Base-by-base conservation (phyloP, 768 basidiomycete genomes). In the Agaricus sinodeliciosus region DNA sequence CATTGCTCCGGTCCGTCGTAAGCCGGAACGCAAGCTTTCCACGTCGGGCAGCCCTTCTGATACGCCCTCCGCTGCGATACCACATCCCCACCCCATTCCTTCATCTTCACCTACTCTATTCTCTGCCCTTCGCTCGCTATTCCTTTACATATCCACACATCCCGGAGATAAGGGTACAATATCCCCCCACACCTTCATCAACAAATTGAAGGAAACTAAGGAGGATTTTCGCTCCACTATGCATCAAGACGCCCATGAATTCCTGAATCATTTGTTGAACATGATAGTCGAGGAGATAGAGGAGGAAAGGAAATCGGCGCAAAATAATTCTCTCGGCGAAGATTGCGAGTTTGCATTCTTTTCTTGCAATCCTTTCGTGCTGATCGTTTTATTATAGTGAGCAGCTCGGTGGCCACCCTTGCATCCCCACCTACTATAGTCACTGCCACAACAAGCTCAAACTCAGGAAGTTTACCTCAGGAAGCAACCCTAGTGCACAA, bases 171-270 rank as follows among this genome's bases (percentile, higher is more conserved):
- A 85, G 63, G 95, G 95, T 55, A 89, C 89, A 8, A 80, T 97
- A 39, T 80, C 92, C 1, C 96, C 96, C 1, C 82, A 86, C 52
- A 88, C 88, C 19, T 90, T 99, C 68, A 87, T 99, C 65, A 85
- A 92, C 63, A 95, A 95, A 65, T 79, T 98, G 60, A 91, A 90
- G 69, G 84, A 93, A 62, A 76, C 91, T 61, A 98, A 98, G 67
- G 91, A 93, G 61, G 75, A 86, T 43, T 99, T 97, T 63, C 79
- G 92, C 44, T 85, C 85, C 35, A 86, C 89, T 13, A 87, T 89
- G 80, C 96, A 99, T 65, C 96, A 99, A 65, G 96, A 99, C 66
- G 96, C 96, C 2, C 96, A 98, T 69, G 96, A 99, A 69, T 98
- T 99, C 67, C 75, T 97, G 39, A 96, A 94, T 65, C 97, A 87